Evolutionary conservation across 345 rosid species (phyloP).

Genomic region (Clausena lansium): DNA sequence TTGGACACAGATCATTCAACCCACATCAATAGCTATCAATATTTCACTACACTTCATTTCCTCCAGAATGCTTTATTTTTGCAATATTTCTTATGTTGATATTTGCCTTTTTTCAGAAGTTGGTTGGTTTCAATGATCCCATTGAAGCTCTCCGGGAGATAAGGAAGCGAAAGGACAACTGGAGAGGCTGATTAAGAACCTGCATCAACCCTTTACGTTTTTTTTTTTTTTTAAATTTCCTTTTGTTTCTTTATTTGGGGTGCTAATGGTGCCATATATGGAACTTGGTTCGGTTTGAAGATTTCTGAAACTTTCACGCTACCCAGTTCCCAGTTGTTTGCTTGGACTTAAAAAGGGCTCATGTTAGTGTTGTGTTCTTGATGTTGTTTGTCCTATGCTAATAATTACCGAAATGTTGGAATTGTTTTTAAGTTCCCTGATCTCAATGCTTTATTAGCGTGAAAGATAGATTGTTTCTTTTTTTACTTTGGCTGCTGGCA

Average conservation of each 20-base stretch:
- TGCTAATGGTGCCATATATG: neutral
- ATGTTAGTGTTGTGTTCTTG: neutral
- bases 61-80: neutral
- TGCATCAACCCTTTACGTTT: neutral
- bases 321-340: neutral
- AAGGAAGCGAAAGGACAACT: slow-evolving; percentile 66
- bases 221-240: neutral
- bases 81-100: neutral
- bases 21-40: neutral
- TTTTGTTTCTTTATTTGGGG: slow-evolving; percentile 7
- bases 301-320: neutral
- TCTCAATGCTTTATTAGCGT: neutral
- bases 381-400: neutral
- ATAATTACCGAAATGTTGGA: neutral
- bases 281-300: neutral
- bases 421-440: neutral
- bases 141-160: slow-evolving; percentile 64
- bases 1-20: neutral
- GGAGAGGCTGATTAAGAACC: slow-evolving; percentile 52
- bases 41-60: neutral
- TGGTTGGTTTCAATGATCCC: slow-evolving; percentile 54
- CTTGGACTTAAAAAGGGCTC: neutral
- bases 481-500: neutral
- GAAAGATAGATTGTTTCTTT: neutral
- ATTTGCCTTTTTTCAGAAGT: slow-evolving; percentile 40